A percentile compares a stretch with the other conserved stretches of the same genome.
Conservation (phyloP, 164 flowering plant species). For the Vitis cinerea region DNA sequence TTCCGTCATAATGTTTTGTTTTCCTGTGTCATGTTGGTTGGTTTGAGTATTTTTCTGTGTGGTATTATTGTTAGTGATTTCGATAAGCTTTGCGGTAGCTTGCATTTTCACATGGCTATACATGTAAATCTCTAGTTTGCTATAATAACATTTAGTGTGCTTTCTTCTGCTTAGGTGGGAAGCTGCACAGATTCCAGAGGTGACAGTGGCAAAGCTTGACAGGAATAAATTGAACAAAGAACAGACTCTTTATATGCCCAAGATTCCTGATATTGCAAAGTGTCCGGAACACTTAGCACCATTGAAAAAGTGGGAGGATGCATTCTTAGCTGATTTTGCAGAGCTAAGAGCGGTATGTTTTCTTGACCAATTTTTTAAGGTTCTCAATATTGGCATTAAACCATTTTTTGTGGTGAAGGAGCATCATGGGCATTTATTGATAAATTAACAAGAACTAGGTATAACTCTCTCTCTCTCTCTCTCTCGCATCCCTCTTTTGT, state of each 20-base stretch:
- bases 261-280: conserved; percentile 70
- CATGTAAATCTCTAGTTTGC: no score
- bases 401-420: no score
- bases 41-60: background rate
- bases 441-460: no score
- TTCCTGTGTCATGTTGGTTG: background rate
- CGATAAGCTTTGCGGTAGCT: background rate
- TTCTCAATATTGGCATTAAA: background rate
- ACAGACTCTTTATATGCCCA: conserved; percentile 87
- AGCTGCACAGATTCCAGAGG: conserved; percentile 75
- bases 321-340: conserved; percentile 72
- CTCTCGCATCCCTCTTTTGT: no score
- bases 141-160: background rate
- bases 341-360: conserved; percentile 64
- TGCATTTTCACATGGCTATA: background rate
- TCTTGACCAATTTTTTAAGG: background rate
- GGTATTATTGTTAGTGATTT: no score
- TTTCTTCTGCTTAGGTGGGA: conserved; percentile 69
- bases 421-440: no score
- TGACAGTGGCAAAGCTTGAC: conserved; percentile 68
- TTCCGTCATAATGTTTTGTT: background rate
- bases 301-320: conserved; percentile 74
- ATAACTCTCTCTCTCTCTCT: no score
- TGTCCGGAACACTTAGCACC: conserved; percentile 79
- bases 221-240: conserved; percentile 43